Conservation (phyloP, 768 basidiomycete genomes). For the Hypholoma sublateritium region DNA sequence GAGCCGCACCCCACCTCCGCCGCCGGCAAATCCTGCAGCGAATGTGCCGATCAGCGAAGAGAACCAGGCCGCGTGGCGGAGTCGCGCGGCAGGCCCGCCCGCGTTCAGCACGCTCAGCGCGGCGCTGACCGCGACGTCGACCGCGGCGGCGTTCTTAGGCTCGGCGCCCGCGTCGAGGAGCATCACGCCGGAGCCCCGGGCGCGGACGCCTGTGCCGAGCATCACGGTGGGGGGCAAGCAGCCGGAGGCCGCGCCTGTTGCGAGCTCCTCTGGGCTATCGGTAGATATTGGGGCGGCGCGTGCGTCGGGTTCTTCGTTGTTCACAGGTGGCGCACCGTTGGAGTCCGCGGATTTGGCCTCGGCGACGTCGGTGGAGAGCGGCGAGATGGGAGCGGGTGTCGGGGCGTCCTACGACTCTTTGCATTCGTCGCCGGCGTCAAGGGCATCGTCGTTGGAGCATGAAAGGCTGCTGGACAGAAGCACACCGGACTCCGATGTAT, state of each 20-base stretch:
- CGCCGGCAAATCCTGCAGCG: conserved; percentile 21
- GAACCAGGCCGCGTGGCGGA: conserved; percentile 31
- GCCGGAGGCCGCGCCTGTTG: conserved; percentile 2
- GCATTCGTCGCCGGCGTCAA: conserved; percentile 46
- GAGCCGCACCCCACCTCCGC: conserved; percentile 37
- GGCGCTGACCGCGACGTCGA: conserved; percentile 44
- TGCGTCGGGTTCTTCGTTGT: conserved; percentile 3
- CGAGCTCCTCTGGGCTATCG: background rate
- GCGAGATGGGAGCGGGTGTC: conserved; percentile 7
- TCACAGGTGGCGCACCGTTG: background rate
- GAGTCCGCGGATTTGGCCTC: background rate
- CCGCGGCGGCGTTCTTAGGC: conserved; percentile 42
- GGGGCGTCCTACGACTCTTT: conserved; percentile 38
- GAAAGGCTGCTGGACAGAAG: conserved; percentile 36
- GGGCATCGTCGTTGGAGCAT: conserved; percentile 24
- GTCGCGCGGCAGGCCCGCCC: conserved; percentile 35
- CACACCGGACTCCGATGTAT: conserved; percentile 16
- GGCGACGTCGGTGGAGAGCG: conserved; percentile 9
- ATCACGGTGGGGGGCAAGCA: conserved; percentile 15
- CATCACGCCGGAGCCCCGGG: conserved; percentile 13
- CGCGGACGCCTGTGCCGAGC: conserved; percentile 21
- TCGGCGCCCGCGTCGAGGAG: conserved; percentile 11
- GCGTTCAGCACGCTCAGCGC: conserved; percentile 46
- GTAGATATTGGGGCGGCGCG: background rate
- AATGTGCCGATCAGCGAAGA: conserved; percentile 26